Evolutionary conservation across 2,329 filamentous ascomycete genomes (phyloP), one percentile per base, ranked within the genome.

Genomic region (Sporothrix variecibatus): DNA sequence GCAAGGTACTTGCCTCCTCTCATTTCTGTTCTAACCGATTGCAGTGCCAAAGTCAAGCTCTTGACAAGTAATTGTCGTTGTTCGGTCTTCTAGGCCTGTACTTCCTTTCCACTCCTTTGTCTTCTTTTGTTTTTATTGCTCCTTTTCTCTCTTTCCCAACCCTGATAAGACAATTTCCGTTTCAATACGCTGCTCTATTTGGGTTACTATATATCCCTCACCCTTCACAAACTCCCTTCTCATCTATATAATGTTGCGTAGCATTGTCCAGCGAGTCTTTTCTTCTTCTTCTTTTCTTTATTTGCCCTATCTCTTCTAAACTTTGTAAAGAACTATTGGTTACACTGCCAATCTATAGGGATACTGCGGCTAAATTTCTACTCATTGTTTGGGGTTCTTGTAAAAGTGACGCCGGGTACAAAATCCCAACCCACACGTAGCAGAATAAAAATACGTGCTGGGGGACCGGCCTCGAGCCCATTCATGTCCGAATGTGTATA

Each of bases 31-130:
- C 71, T 73, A 62, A 75, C 70, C 23, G 72, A 64, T 12, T 3
- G 69, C 76, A 89, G 87, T 90, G 88, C 76, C 87, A 89, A 79
- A 89, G 87, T 74, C 88, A 90, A 78, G 87, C 87, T 65, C 83
- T 89, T 4, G 87, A 89, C 76, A 82, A 85, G 43, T 73, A 53
- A 43, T 20, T 60, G 15, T 7, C 15, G 62, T 26, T 17, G 11
- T 56, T 31, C 12, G 12, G 40, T 28, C 26, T 70, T 28, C n/a
- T 12, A 34, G 38, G n/a, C 38, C 17, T n/a, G 2, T 26, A 3
- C 7, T 28, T 23, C 6, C 26, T 51, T 2, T 34, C 23, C 65
- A 34, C 28, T 62, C 5, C 34, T 46, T 62, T 56, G 26, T 2
- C 53, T n/a, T 51, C 56, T 20, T 28, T n/a, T 20, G 9, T 23